Conservation (phyloP, 164 flowering plant genomes). For the Dillenia turbinata region DNA sequence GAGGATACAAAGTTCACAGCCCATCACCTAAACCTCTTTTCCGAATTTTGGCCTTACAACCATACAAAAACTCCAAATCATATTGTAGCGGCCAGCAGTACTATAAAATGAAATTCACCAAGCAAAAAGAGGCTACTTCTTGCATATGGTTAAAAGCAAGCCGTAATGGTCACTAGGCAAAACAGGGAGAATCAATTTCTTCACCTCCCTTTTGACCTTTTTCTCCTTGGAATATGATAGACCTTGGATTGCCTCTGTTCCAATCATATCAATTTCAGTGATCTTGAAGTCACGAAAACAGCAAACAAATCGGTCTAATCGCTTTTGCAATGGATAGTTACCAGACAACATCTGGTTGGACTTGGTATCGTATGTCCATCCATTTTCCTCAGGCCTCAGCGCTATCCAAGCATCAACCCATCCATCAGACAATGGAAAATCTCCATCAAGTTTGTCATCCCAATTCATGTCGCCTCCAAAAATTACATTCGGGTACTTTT, state of each 20-base stretch:
- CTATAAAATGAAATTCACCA: background rate
- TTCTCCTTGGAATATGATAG: conserved; percentile 70
- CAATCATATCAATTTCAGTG: conserved; percentile 64
- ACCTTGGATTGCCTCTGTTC: conserved; percentile 74
- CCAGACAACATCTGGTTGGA: conserved; percentile 80
- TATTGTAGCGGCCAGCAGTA: background rate
- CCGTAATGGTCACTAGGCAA: conserved; percentile 98
- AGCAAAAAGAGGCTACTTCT: background rate
- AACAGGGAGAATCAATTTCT: conserved; percentile 72
- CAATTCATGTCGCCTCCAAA: conserved; percentile 98
- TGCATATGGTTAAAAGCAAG: conserved; percentile 56
- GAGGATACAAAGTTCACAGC: too few relatives aligned
- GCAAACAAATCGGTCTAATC: conserved; percentile 76
- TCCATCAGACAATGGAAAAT: conserved; percentile 61
- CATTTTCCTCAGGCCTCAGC: conserved; percentile 66
- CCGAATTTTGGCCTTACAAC: background rate
- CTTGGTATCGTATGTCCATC: conserved; percentile 94
- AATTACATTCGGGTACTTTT: conserved; percentile 51
- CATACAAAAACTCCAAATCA: background rate
- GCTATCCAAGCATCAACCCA: conserved; percentile 88
- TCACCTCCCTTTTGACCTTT: conserved; percentile 47
- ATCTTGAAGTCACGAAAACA: conserved; percentile 56
- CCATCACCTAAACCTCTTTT: too few relatives aligned
- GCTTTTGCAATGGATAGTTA: conserved; percentile 69
- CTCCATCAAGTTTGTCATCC: conserved; percentile 89